Conservation (phyloP, 2,329 filamentous ascomycete species). For the Colletotrichum scovillei region DNA sequence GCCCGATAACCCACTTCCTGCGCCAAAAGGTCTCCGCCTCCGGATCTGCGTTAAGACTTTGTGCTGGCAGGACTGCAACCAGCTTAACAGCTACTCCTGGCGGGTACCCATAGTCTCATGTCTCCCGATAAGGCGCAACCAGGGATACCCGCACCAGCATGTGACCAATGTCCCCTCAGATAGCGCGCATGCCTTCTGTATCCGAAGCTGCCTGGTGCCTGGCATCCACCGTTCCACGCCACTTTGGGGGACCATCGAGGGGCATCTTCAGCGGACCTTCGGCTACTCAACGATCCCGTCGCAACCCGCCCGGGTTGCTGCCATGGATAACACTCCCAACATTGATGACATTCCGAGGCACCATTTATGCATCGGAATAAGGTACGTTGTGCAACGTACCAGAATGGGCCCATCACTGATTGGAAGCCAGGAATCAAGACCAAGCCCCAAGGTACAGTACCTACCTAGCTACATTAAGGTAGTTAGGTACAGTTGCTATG, state of each 20-base stretch:
- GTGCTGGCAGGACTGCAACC: rapidly evolving
- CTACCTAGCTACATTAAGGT: too few species aligned
- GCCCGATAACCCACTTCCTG: constrained; percentile 8
- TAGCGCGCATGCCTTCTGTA: constrained; percentile 25
- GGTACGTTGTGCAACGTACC: neutral
- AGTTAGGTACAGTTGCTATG: too few species aligned
- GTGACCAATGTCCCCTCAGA: constrained; percentile 25
- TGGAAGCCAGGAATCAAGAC: neutral
- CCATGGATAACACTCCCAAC: constrained; percentile 11
- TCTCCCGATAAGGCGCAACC: constrained; percentile 22
- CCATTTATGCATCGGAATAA: neutral
- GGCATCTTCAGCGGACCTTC: constrained; percentile 26
- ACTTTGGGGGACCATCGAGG: neutral
- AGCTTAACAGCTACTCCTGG: neutral
- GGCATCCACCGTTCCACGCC: constrained; percentile 21
- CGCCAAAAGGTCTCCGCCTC: constrained; percentile 10
- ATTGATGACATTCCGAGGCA: constrained; percentile 9
- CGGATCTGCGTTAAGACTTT: constrained; percentile 2
- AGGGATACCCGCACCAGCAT: constrained; percentile 26
- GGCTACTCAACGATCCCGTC: constrained; percentile 21
- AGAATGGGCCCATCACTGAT: neutral
- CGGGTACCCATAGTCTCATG: neutral
- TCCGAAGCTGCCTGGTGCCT: constrained; percentile 20
- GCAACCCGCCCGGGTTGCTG: neutral
- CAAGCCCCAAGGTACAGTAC: neutral